Conservation (phyloP, 2,329 filamentous ascomycete species). For the Xylaria sp. region DNA sequence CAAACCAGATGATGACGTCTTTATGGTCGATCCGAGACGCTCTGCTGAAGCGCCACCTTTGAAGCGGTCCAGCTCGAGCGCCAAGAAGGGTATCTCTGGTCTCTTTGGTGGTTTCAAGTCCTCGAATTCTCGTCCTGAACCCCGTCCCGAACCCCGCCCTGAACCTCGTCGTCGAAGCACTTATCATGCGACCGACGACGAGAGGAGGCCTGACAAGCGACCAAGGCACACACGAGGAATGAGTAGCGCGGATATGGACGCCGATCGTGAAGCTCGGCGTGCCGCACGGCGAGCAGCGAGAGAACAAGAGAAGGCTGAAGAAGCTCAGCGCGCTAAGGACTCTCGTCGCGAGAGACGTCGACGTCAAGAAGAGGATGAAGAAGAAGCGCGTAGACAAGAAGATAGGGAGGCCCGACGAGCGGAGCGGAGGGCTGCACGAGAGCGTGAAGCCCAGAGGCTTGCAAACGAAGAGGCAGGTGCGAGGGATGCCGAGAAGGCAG, state of each 20-base stretch:
- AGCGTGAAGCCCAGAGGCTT: constrained; percentile 62
- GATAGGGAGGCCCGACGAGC: constrained; percentile 69
- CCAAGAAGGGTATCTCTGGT: constrained; percentile 69
- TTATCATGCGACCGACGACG: constrained; percentile 62
- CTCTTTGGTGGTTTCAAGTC: constrained; percentile 69
- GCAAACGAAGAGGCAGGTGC: constrained; percentile 57
- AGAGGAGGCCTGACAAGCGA: constrained; percentile 54
- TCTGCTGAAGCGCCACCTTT: constrained; percentile 61
- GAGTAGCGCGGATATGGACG: constrained; percentile 60
- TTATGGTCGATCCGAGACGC: constrained; percentile 65
- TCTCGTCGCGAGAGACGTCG: constrained; percentile 65
- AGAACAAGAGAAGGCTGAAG: constrained; percentile 65
- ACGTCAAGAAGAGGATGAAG: constrained; percentile 65
- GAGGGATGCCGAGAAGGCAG: constrained; percentile 54
- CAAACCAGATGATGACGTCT: constrained; percentile 61
- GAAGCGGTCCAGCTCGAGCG: constrained; percentile 69
- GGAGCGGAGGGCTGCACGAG: constrained; percentile 61
- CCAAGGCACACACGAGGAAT: constrained; percentile 54
- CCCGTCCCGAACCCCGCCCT: constrained; percentile 54
- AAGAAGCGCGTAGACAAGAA: constrained; percentile 63
- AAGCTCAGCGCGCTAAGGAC: constrained; percentile 52
- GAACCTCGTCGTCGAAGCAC: constrained; percentile 63
- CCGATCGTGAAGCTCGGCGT: constrained; percentile 69
- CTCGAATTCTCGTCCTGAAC: constrained; percentile 57
- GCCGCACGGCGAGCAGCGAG: constrained; percentile 70